These are phyloP conservation scores for Melastoma candidum DNA, from an alignment of 441 rosid genomes.

Conservation along the genomic window DNA sequence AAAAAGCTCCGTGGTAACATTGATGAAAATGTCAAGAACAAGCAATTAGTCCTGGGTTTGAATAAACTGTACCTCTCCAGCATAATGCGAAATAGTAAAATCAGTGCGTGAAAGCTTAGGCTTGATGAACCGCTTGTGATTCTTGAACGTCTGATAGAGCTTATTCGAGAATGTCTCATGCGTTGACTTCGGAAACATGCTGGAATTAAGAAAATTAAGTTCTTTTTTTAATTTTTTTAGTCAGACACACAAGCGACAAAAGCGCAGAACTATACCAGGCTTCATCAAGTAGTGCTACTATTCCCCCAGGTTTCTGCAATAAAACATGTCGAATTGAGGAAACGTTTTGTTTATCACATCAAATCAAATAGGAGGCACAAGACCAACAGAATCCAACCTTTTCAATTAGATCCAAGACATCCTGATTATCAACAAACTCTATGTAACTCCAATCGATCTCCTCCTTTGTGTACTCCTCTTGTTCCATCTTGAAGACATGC, in stretches of 20 bases:
- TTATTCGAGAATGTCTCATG: constrained; percentile 71
- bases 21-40: no score
- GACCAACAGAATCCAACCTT: constrained; percentile 20
- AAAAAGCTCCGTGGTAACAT: no score
- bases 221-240: not conserved
- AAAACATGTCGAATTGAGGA: constrained; percentile 6
- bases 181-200: constrained; percentile 74
- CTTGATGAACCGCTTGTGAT: constrained; percentile 63
- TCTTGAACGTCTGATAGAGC: constrained; percentile 62
- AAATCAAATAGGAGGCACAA: constrained; percentile 1
- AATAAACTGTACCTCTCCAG: constrained; percentile 41
- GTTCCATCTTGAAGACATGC: constrained; percentile 57
- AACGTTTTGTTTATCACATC: constrained; percentile 6
- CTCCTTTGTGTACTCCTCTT: constrained; percentile 45
- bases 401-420: constrained; percentile 60
- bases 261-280: constrained; percentile 41
- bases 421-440: constrained; percentile 67
- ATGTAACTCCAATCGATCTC: constrained; percentile 70
- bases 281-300: constrained; percentile 67
- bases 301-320: constrained; percentile 71
- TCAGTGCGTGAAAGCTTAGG: constrained; percentile 63
- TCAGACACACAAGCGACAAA: constrained; percentile 1
- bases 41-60: not conserved
- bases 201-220: constrained; percentile 18
- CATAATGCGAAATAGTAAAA: constrained; percentile 60